Evolutionary conservation across 257 asterid species (phyloP).

Genomic region (Nicotiana otophora): DNA sequence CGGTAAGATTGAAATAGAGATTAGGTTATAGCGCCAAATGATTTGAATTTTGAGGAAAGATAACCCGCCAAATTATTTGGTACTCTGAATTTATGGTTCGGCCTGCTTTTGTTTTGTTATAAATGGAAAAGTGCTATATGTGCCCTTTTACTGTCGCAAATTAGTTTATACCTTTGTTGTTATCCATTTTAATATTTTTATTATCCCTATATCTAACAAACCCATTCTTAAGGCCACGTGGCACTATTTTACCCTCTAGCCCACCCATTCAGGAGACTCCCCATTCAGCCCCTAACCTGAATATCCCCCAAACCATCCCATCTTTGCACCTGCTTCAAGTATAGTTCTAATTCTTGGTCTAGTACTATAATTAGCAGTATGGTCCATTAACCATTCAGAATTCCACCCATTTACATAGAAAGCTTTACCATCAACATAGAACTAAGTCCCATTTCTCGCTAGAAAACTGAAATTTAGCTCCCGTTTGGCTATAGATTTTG

Average conservation of each 20-base stretch:
- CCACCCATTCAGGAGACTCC: too few species aligned
- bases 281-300: too few species aligned
- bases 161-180: too few species aligned
- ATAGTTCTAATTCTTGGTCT: slow-evolving; percentile 55
- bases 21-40: slow-evolving; percentile 6
- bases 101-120: not conserved
- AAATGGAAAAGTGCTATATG: too few species aligned
- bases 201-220: too few species aligned
- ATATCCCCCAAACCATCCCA: slow-evolving; percentile 33
- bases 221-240: too few species aligned
- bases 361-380: slow-evolving; percentile 61
- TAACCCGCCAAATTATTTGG: not conserved
- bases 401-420: slow-evolving; percentile 95
- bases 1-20: not conserved
- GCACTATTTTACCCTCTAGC: too few species aligned
- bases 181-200: too few species aligned
- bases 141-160: too few species aligned
- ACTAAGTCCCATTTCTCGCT: slow-evolving; percentile 93
- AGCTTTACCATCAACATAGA: slow-evolving; percentile 72
- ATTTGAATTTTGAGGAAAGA: not conserved
- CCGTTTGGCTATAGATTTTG: too few species aligned
- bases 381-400: slow-evolving; percentile 97
- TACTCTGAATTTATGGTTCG: not conserved
- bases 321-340: slow-evolving; percentile 69
- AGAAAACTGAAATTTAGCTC: slow-evolving; percentile 49